Evolutionary conservation across 306 rosid species (phyloP).

Genomic region (Mucuna pruriens): DNA sequence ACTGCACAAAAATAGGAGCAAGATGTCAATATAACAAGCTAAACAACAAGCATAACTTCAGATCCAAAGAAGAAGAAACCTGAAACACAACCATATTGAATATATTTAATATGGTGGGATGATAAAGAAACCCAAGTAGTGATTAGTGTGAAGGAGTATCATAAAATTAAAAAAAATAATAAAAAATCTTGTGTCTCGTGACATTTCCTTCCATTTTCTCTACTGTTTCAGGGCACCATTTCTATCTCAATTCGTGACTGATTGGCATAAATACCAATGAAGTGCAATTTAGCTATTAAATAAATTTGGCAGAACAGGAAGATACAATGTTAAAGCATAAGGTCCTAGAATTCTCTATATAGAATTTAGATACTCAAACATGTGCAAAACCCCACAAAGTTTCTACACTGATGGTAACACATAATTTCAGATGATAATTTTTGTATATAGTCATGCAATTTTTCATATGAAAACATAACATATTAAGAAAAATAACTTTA

Average conservation of each 20-base stretch:
- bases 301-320: background rate
- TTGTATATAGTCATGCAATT: too few species aligned
- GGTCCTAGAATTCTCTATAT: background rate
- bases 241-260: background rate
- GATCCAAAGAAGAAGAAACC: background rate
- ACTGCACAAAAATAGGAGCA: conserved; percentile 40
- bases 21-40: conserved; percentile 15
- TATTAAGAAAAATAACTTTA: too few species aligned
- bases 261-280: background rate
- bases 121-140: background rate
- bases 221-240: background rate
- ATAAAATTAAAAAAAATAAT: background rate
- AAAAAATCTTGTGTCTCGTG: too few species aligned
- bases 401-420: background rate
- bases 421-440: background rate
- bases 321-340: background rate
- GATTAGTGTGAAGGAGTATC: background rate
- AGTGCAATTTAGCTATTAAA: background rate
- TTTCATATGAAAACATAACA: too few species aligned
- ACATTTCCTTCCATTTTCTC: background rate
- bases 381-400: background rate
- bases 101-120: background rate
- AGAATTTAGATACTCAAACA: background rate
- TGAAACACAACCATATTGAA: background rate
- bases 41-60: background rate